Base-by-base conservation (phyloP, 2,329 filamentous ascomycete species). In the Sporothrix inflata region DNA sequence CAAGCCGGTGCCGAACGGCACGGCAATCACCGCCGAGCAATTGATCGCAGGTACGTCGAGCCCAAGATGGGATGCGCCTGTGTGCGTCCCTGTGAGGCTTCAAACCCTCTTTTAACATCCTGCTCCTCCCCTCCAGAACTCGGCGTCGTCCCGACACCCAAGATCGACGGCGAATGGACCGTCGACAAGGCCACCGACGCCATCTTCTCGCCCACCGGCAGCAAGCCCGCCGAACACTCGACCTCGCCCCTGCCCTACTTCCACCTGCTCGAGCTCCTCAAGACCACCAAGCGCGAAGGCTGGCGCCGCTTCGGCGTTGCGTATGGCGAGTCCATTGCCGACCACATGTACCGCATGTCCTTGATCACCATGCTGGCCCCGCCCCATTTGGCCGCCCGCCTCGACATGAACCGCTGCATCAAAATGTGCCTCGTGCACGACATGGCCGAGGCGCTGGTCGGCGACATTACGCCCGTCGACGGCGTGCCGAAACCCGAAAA, bases 281-380 rank as follows among this genome's bases (percentile, higher is more conserved):
- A 99, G 88, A 98, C 94, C 8, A 97, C 93, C 74, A 97, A 97
- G 82, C 92, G 96, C 74, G 96, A 98, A 83, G 96, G 96, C 75
- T 99, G 96, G 96, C 89, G 92, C 71, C 89, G 96, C 49, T 98
- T 98, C 80, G 90, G 90, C 51, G 94, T 99, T 76, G 76, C 83
- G 1, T 82, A 85, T 72, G 92, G 93, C 80, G 96, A 99, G 82
- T 97, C 94, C 1, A 98, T 99, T 79, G 88, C 93, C 70, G 96
- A 99, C 84, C 96, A 99, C 86, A 99, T 99, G 96, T 99, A 98
- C 83, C 94, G 96, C 83, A 99, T 99, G 96, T 94, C 94, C 67
- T 88, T 99, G 76, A 94, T 99, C 81, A 94, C 93, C 75, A 93
- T 99, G 90, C 89, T 98, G 75, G 94, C 94, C 2, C 95, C 96